Evolutionary conservation across 2,329 filamentous ascomycete species (phyloP).

Genomic region (Pseudocercospora cruenta): DNA sequence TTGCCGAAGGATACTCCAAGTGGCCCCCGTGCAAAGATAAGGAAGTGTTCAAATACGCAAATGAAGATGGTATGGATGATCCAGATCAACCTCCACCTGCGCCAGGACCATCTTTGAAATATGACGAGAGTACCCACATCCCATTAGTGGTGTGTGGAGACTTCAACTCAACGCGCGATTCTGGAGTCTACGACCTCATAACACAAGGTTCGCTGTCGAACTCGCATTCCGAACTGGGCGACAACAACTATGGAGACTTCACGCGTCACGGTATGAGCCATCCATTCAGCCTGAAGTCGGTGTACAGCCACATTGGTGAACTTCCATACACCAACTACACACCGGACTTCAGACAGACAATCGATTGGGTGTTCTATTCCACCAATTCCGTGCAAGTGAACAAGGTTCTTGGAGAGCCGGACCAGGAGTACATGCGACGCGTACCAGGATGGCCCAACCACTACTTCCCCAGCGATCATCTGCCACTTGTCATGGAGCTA

Average conservation of each 20-base stretch:
- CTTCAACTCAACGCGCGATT: constrained; percentile 88
- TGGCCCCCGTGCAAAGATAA: constrained; percentile 83
- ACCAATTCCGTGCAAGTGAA: constrained; percentile 85
- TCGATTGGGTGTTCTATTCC: constrained; percentile 98
- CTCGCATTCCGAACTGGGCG: constrained; percentile 77
- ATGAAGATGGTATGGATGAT: constrained; percentile 54
- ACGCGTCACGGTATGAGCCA: constrained; percentile 91
- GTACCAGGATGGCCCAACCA: constrained; percentile 92
- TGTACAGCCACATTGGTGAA: constrained; percentile 83
- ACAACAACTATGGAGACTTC: constrained; percentile 88
- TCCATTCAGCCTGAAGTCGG: constrained; percentile 89
- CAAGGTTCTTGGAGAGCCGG: constrained; percentile 81
- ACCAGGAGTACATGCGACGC: constrained; percentile 79
- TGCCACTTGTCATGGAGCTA: constrained; percentile 87
- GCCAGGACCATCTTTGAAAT: constrained; percentile 81
- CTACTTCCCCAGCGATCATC: constrained; percentile 91
- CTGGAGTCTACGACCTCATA: constrained; percentile 89
- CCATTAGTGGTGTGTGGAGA: constrained; percentile 91
- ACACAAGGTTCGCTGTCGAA: constrained; percentile 76
- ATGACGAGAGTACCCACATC: constrained; percentile 82
- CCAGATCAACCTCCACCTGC: constrained; percentile 49
- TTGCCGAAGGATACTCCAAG: constrained; percentile 82
- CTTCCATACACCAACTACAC: constrained; percentile 96
- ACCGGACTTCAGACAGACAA: constrained; percentile 85
- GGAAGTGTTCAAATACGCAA: constrained; percentile 51